phyloP scores from a whole-genome alignment of 1,284 basidiomycete species.

The Hymenochaete sp. region DNA sequence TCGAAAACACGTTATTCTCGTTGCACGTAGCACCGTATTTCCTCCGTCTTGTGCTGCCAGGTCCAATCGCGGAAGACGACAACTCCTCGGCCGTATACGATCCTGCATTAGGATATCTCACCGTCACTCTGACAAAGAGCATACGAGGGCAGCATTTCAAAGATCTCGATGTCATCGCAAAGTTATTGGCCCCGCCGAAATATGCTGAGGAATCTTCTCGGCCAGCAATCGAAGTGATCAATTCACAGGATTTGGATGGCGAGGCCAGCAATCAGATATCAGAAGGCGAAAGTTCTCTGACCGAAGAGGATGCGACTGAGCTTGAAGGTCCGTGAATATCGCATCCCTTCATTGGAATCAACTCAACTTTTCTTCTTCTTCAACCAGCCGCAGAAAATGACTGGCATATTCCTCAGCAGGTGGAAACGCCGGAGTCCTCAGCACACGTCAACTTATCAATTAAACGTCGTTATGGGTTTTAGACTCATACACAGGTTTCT shows the following conservation, averaged over 20 bases:
- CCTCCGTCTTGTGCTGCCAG: slow-evolving; percentile 61
- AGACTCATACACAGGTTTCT: slow-evolving; percentile 62
- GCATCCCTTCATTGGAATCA: no score
- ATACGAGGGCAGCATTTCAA: slow-evolving; percentile 54
- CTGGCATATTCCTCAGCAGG: slow-evolving; percentile 63
- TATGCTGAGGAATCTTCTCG: slow-evolving; percentile 23
- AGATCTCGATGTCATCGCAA: slow-evolving; percentile 68
- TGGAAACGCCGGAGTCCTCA: slow-evolving; percentile 32
- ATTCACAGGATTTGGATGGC: slow-evolving; percentile 27
- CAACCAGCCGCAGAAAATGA: slow-evolving; percentile 61
- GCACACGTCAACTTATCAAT: slow-evolving; percentile 32
- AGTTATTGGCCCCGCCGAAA: slow-evolving; percentile 59
- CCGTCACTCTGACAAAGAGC: slow-evolving; percentile 60
- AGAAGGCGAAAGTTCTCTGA: slow-evolving; percentile 36
- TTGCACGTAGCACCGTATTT: slow-evolving; percentile 76
- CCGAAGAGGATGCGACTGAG: slow-evolving; percentile 38
- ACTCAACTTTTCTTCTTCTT: no score
- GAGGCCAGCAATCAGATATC: slow-evolving; percentile 19
- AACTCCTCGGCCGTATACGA: slow-evolving; percentile 64
- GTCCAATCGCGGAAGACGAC: slow-evolving; percentile 51
- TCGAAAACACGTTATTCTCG: slow-evolving; percentile 62
- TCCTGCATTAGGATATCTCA: slow-evolving; percentile 60
- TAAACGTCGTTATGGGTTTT: slow-evolving; percentile 63
- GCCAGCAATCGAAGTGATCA: slow-evolving; percentile 60
- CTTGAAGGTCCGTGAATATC: slow-evolving; percentile 40